These are phyloP conservation scores for Hygrophorus pudorinus DNA, from an alignment of 768 basidiomycete species.

Conservation along the genomic window DNA sequence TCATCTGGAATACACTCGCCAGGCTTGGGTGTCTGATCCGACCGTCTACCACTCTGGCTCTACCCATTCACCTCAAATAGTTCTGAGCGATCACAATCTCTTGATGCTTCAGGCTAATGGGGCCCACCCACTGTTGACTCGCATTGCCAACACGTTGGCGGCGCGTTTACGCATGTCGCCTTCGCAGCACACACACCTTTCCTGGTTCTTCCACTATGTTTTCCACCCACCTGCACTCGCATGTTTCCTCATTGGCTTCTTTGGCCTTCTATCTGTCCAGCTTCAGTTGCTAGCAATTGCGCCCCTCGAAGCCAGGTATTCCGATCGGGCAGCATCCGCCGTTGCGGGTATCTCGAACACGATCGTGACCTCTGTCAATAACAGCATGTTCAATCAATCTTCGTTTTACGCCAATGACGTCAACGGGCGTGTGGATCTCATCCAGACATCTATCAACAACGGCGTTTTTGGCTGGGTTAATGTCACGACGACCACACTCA, in stretches of 20 bases:
- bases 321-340: slow-evolving; percentile 48
- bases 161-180: slow-evolving; percentile 43
- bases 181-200: slow-evolving; percentile 55
- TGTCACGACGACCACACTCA: slow-evolving; percentile 77
- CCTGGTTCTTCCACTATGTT: slow-evolving; percentile 88
- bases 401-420: slow-evolving; percentile 64
- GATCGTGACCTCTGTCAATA: slow-evolving; percentile 71
- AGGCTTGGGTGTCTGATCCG: slow-evolving; percentile 71
- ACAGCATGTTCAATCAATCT: slow-evolving; percentile 77
- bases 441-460: slow-evolving; percentile 74
- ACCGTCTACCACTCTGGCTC: slow-evolving; percentile 37
- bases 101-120: slow-evolving; percentile 62
- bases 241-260: slow-evolving; percentile 86
- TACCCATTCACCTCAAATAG: slow-evolving; percentile 37
- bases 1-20: slow-evolving; percentile 60
- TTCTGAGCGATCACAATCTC: slow-evolving; percentile 67
- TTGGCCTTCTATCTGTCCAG: slow-evolving; percentile 80
- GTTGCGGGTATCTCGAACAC: slow-evolving; percentile 56
- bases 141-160: slow-evolving; percentile 47
- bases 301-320: slow-evolving; percentile 62
- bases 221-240: slow-evolving; percentile 87
- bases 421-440: slow-evolving; percentile 57
- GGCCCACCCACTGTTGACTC: slow-evolving; percentile 65
- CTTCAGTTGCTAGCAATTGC: slow-evolving; percentile 75
- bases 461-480: slow-evolving; percentile 96